Evolutionary conservation across 2,329 filamentous ascomycete species (phyloP).

Genomic region (Xylaria sp.): DNA sequence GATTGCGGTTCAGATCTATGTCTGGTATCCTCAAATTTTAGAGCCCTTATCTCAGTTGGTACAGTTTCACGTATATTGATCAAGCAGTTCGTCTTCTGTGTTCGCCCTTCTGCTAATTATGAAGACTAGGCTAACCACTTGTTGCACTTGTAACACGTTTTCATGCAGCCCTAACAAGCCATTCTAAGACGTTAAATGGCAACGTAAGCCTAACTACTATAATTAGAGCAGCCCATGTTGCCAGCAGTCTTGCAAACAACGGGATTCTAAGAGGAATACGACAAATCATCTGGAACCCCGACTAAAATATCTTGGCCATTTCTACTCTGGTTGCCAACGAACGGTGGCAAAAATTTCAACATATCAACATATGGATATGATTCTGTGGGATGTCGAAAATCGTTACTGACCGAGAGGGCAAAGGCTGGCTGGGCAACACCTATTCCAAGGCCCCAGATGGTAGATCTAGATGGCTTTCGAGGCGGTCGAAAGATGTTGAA

Average conservation of each 20-base stretch:
- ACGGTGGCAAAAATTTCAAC: not conserved
- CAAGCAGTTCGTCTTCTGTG: not conserved
- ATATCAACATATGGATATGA: not conserved
- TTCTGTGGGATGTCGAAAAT: not conserved
- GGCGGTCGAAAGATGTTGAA: constrained; percentile 1
- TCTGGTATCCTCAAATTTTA: not conserved
- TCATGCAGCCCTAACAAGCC: not conserved
- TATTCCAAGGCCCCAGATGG: not conserved
- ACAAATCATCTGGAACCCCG: not conserved
- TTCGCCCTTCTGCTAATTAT: not conserved
- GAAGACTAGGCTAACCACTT: not conserved
- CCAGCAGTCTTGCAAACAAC: not conserved
- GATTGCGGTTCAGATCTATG: not conserved
- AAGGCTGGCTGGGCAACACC: not conserved
- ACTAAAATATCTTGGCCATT: not conserved
- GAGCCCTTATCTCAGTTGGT: not conserved
- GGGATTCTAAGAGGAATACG: not conserved
- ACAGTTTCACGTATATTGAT: not conserved
- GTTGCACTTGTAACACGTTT: not conserved
- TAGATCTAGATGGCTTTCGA: not conserved
- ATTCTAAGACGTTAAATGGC: not conserved
- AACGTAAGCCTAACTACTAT: not conserved
- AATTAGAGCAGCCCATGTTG: not conserved
- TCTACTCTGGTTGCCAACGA: constrained; percentile 2
- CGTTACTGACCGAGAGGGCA: not conserved